Conservation (phyloP, 2,329 filamentous ascomycete genomes). For the Chalaropsis ovoidea region DNA sequence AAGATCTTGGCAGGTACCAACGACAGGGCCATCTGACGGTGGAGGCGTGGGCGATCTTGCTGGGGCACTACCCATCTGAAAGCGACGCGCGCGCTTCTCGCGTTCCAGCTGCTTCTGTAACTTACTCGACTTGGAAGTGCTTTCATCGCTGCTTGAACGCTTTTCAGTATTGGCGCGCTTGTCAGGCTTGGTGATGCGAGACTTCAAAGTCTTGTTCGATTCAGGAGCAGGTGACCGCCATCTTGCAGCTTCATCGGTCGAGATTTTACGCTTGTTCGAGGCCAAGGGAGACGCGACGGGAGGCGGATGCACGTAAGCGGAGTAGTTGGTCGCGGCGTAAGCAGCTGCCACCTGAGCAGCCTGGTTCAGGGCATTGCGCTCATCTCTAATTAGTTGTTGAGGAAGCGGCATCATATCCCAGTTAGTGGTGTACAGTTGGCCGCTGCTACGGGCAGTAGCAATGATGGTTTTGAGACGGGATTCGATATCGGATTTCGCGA, state of each 20-base stretch:
- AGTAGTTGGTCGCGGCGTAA: conserved; percentile 27
- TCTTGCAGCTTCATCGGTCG: conserved; percentile 58
- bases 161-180: conserved; percentile 35
- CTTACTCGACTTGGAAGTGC: conserved; percentile 62
- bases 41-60: conserved; percentile 46
- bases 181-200: conserved; percentile 32
- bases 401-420: conserved; percentile 79
- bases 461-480: conserved; percentile 77
- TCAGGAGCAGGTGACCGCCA: conserved; percentile 20
- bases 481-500: conserved; percentile 64
- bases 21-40: conserved; percentile 57
- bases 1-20: conserved; percentile 71
- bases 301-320: conserved; percentile 27
- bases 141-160: conserved; percentile 39
- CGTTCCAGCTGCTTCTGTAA: conserved; percentile 70
- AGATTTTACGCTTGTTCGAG: conserved; percentile 33
- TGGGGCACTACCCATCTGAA: conserved; percentile 55
- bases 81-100: conserved; percentile 82
- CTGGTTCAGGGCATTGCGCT: conserved; percentile 38
- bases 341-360: conserved; percentile 3
- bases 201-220: conserved; percentile 23
- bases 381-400: conserved; percentile 68
- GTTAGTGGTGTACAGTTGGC: conserved; percentile 61
- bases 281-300: conserved; percentile 18
- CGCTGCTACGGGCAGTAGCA: conserved; percentile 64